phyloP scores from a whole-genome alignment of 441 rosid genomes.

The Erysimum cheiri region DNA sequence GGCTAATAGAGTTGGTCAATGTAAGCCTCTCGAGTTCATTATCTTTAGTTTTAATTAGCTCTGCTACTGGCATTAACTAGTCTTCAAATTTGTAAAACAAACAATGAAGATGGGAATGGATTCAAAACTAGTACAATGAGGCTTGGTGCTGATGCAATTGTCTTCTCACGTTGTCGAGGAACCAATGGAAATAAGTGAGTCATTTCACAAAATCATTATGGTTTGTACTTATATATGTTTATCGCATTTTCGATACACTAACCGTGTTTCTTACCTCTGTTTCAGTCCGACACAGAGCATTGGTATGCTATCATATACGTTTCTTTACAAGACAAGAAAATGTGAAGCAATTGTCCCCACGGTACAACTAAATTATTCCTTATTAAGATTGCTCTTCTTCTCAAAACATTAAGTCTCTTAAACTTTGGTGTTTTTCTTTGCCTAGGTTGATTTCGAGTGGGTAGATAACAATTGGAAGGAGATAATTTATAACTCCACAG shows the following conservation, averaged over 20 bases:
- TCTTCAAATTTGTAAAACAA: conserved; percentile 17
- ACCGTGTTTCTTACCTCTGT: not conserved
- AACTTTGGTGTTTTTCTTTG: not conserved
- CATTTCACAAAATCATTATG: not conserved
- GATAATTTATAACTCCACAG: conserved; percentile 51
- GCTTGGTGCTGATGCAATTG: conserved; percentile 87
- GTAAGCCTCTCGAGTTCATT: conserved; percentile 42
- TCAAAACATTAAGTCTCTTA: conserved; percentile 14
- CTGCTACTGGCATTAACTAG: not conserved
- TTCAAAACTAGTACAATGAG: conserved; percentile 87
- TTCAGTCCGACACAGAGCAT: conserved; percentile 61
- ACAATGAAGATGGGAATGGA: conserved; percentile 76
- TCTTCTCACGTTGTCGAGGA: conserved; percentile 63
- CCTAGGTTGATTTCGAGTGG: conserved; percentile 69
- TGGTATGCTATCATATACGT: conserved; percentile 75
- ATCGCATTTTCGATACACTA: not conserved
- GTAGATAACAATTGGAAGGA: conserved; percentile 50
- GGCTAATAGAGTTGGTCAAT: conserved; percentile 74
- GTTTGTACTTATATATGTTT: not conserved
- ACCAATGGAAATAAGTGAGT: conserved; percentile 58
- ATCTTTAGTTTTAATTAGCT: not conserved
- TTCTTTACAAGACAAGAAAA: conserved; percentile 63
- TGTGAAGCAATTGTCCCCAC: conserved; percentile 81
- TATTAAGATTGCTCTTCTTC: not conserved
- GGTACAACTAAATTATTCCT: conserved; percentile 45